Evolutionary conservation across 208 protist genomes (phyloP).

Genomic region (Acanthamoeba sp.): DNA sequence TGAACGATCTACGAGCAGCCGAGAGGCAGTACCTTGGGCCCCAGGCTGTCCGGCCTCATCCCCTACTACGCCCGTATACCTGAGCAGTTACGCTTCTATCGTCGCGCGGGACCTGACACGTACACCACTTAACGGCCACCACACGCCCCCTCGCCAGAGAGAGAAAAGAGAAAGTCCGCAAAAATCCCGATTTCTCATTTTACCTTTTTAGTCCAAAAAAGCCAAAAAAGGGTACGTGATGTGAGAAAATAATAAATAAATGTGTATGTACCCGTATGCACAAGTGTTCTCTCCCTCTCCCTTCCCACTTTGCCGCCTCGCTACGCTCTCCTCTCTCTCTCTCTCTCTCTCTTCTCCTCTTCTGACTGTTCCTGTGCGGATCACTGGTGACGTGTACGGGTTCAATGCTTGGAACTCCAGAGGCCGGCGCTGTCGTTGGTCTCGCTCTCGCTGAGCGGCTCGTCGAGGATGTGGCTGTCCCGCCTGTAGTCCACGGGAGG

Average conservation of each 20-base stretch:
- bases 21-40: no score
- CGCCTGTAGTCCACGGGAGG: neutral
- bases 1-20: no score
- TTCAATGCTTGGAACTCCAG: neutral
- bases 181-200: no score
- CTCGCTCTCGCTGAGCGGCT: neutral
- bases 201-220: no score
- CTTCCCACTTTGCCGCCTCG: neutral
- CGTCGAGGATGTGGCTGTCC: neutral
- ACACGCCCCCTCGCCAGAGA: neutral
- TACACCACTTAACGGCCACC: neutral
- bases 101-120: neutral
- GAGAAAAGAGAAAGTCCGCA: neutral
- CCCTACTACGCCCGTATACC: no score
- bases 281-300: neutral
- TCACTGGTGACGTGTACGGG: no score
- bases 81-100: no score
- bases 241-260: neutral
- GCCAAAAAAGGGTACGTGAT: no score
- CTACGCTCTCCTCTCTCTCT: no score
- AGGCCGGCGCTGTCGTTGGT: neutral
- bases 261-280: neutral
- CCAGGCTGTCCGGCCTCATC: no score
- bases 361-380: neutral
- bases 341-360: neutral